phyloP scores from a whole-genome alignment of 257 asterid species.

The Rubia yunnanensis region DNA sequence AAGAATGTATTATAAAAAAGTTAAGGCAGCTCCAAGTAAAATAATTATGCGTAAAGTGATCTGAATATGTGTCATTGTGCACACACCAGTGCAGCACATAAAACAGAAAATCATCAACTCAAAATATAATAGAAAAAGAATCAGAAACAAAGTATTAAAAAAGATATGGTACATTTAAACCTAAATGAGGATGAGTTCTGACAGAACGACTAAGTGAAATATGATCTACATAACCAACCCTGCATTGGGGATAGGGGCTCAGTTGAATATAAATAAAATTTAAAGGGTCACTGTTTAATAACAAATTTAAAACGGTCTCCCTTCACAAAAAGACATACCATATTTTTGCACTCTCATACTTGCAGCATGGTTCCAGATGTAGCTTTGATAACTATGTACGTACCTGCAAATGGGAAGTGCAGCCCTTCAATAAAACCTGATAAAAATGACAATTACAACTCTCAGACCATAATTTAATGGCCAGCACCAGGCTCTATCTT shows the following conservation, averaged over 20 bases:
- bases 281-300: neutral
- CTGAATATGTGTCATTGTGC: neutral
- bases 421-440: slow-evolving; percentile 15
- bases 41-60: neutral
- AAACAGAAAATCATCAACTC: neutral
- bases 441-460: neutral
- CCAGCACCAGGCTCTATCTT: neutral
- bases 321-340: slow-evolving; percentile 35
- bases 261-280: neutral
- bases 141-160: neutral
- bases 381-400: slow-evolving; percentile 96
- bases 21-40: neutral
- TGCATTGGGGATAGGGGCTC: neutral
- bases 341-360: slow-evolving; percentile 74
- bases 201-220: neutral
- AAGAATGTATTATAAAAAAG: neutral
- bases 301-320: neutral
- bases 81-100: neutral
- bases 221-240: neutral
- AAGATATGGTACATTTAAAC: neutral
- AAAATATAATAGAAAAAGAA: neutral
- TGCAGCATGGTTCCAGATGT: slow-evolving; percentile 92
- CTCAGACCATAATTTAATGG: neutral
- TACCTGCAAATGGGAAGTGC: slow-evolving; percentile 51
- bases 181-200: neutral